Conservation (phyloP, 2,329 filamentous ascomycete genomes). For the Dactylellina parvicollis region DNA sequence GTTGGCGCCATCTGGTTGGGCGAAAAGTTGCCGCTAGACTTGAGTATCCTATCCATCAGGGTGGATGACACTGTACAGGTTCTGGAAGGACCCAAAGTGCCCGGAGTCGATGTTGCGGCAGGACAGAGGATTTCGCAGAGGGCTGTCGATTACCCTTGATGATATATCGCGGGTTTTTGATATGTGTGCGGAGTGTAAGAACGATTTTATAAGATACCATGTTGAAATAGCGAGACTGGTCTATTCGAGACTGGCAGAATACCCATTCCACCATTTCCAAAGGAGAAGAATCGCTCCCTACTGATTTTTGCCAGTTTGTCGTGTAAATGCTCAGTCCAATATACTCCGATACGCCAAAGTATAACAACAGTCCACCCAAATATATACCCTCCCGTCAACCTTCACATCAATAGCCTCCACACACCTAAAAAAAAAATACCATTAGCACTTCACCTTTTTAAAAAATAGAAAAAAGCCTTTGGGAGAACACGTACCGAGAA, state of each 20-base stretch:
- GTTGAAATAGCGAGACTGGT: no score
- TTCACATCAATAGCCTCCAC: slow-evolving; percentile 51
- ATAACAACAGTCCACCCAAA: no score
- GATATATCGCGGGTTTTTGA: no score
- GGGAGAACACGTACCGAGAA: slow-evolving; percentile 34
- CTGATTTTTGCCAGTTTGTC: no score
- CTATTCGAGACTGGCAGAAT: no score
- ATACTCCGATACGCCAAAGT: no score
- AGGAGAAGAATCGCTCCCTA: no score
- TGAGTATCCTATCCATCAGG: slow-evolving; percentile 63
- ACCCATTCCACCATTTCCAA: no score
- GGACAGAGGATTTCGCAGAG: background rate
- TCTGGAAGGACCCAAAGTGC: slow-evolving; percentile 23
- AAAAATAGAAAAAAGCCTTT: background rate
- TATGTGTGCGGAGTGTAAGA: no score
- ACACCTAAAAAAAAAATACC: slow-evolving; percentile 21
- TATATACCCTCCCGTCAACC: background rate
- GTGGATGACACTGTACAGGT: slow-evolving; percentile 58
- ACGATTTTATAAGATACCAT: no score
- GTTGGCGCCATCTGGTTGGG: slow-evolving; percentile 80
- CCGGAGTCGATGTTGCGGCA: background rate
- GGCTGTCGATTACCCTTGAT: slow-evolving; percentile 8
- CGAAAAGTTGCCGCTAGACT: slow-evolving; percentile 71
- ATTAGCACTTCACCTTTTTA: background rate
- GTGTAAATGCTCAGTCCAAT: no score